These are phyloP conservation scores for Diaporthe eres DNA, from an alignment of 2,329 filamentous ascomycete genomes.

Conservation along the genomic window DNA sequence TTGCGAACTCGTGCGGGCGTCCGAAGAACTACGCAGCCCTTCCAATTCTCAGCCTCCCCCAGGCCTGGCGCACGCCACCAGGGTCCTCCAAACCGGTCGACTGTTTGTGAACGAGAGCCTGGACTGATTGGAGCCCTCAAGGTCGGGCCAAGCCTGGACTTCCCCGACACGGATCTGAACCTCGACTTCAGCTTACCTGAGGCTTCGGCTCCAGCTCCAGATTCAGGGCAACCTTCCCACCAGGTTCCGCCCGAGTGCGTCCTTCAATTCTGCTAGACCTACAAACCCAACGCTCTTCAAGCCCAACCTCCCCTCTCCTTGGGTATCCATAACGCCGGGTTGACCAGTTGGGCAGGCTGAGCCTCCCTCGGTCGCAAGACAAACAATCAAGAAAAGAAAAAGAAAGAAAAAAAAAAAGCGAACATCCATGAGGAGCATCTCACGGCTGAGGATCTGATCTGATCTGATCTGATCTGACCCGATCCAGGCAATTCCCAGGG, in stretches of 20 bases:
- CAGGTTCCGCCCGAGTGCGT: constrained; percentile 4
- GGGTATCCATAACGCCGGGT: background rate
- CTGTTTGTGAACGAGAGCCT: background rate
- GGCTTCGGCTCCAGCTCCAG: constrained; percentile 6
- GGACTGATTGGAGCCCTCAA: background rate
- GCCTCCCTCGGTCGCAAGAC: background rate
- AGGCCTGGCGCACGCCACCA: background rate
- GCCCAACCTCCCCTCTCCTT: background rate
- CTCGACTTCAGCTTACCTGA: constrained; percentile 16
- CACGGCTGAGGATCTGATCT: constrained; percentile 3
- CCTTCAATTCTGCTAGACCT: background rate
- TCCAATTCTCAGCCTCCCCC: constrained; percentile 5
- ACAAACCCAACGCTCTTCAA: background rate
- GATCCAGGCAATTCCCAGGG: background rate
- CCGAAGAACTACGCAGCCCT: background rate
- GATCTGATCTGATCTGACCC: constrained; percentile 21
- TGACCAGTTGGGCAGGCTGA: background rate
- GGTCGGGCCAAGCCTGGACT: constrained; percentile 30
- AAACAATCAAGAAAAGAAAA: background rate
- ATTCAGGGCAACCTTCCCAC: background rate
- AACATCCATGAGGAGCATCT: background rate
- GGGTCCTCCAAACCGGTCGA: background rate
- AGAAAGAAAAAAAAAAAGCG: background rate
- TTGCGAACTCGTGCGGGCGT: constrained; percentile 10
- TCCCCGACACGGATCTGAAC: constrained; percentile 8